phyloP scores from a whole-genome alignment of 2,329 filamentous ascomycete genomes.

The Penicillium sp. region DNA sequence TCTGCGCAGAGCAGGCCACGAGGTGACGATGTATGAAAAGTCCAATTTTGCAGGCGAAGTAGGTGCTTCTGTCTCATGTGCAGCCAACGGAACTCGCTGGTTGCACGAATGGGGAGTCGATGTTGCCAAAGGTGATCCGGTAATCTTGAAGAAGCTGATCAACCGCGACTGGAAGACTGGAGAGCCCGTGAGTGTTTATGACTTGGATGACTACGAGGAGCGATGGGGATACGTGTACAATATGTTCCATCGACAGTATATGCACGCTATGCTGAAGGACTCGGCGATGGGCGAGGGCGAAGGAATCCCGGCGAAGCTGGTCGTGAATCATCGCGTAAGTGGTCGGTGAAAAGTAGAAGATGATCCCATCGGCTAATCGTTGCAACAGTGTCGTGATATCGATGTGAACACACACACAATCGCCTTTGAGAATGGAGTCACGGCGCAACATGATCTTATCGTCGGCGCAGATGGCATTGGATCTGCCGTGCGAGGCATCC shows the following conservation, averaged over 20 bases:
- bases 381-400: slow-evolving; percentile 46
- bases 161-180: slow-evolving; percentile 67
- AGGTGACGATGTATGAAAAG: slow-evolving; percentile 61
- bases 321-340: slow-evolving; percentile 53
- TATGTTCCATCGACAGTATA: slow-evolving; percentile 66
- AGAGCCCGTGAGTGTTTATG: slow-evolving; percentile 60
- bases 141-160: slow-evolving; percentile 62
- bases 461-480: slow-evolving; percentile 65
- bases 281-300: slow-evolving; percentile 53
- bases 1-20: slow-evolving; percentile 51
- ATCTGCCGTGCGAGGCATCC: slow-evolving; percentile 57
- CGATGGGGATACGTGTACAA: slow-evolving; percentile 63
- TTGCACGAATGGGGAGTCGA: slow-evolving; percentile 65
- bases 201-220: slow-evolving; percentile 61
- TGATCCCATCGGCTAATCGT: not conserved
- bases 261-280: slow-evolving; percentile 64
- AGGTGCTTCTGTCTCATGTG: slow-evolving; percentile 63
- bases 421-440: slow-evolving; percentile 51
- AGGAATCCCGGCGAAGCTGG: slow-evolving; percentile 51
- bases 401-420: slow-evolving; percentile 51
- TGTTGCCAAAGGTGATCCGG: slow-evolving; percentile 59
- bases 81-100: slow-evolving; percentile 66
- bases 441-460: slow-evolving; percentile 55
- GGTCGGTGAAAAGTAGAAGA: not conserved
- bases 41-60: slow-evolving; percentile 64